Percentiles rank a stretch among this genome's conserved stretches.
Evolutionary conservation across 2,329 filamentous ascomycete genomes (phyloP).

Genomic region (Mycocentrospora acerina): DNA sequence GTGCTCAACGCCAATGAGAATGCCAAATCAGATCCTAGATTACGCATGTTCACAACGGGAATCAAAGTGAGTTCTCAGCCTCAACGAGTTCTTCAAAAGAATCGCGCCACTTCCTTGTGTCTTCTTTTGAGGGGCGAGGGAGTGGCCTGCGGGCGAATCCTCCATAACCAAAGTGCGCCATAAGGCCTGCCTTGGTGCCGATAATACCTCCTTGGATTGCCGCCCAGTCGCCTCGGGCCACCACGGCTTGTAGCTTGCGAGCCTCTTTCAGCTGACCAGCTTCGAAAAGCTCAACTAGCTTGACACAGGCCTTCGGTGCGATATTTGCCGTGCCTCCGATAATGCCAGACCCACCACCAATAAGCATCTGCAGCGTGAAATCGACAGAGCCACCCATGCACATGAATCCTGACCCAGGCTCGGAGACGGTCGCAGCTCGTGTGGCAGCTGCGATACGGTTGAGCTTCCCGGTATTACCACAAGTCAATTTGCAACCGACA

Average conservation of each 20-base stretch:
- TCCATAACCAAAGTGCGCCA: conserved; percentile 66
- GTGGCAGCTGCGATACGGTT: conserved; percentile 60
- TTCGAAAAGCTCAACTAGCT: conserved; percentile 61
- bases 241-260: conserved; percentile 62
- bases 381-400: conserved; percentile 73
- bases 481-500: conserved; percentile 69
- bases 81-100: conserved; percentile 49
- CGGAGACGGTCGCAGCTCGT: conserved; percentile 37
- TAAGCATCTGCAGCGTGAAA: conserved; percentile 69
- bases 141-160: conserved; percentile 61
- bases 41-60: too few relatives aligned
- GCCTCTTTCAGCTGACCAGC: conserved; percentile 63
- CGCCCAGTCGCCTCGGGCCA: conserved; percentile 69
- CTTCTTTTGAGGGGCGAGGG: conserved; percentile 50
- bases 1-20: too few relatives aligned
- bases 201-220: conserved; percentile 69
- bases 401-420: conserved; percentile 59
- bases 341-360: conserved; percentile 70
- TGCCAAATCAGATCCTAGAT: too few relatives aligned
- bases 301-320: conserved; percentile 65
- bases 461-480: conserved; percentile 70
- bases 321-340: conserved; percentile 74
- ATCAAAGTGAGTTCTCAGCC: conserved; percentile 42
- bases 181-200: conserved; percentile 66
- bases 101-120: conserved; percentile 43